Conservation (phyloP, 169 alveolate species). For the Plasmodium chabaudi region DNA sequence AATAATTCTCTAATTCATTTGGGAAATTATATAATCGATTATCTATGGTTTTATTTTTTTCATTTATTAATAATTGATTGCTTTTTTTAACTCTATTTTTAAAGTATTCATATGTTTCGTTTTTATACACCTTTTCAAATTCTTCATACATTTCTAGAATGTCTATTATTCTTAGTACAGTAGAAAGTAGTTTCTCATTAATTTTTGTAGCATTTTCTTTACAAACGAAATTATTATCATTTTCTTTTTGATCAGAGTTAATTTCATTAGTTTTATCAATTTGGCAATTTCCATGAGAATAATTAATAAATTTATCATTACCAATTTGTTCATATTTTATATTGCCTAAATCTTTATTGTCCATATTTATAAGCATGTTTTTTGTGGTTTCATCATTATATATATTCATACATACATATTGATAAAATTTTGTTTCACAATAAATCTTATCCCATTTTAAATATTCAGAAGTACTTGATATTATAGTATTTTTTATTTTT, state of each 20-base stretch:
- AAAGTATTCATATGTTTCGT: slow-evolving; percentile 40
- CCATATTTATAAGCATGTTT: background rate
- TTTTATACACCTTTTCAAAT: slow-evolving; percentile 36
- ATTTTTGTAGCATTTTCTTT: slow-evolving; percentile 5
- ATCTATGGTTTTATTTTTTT: background rate
- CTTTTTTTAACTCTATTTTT: slow-evolving; percentile 14
- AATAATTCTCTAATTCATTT: slow-evolving; percentile 33
- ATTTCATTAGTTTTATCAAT: background rate
- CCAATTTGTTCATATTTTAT: background rate
- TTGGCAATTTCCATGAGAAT: background rate
- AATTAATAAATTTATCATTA: background rate
- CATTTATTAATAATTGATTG: background rate
- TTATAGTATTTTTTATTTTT: slow-evolving; percentile 20
- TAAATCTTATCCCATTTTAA: slow-evolving; percentile 43
- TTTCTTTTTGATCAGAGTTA: background rate
- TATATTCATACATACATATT: slow-evolving; percentile 44
- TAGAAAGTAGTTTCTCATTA: slow-evolving; percentile 20
- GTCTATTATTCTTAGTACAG: slow-evolving; percentile 15
- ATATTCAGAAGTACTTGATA: slow-evolving; percentile 49
- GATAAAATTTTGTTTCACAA: slow-evolving; percentile 47
- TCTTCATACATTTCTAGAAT: slow-evolving; percentile 50
- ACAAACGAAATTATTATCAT: background rate
- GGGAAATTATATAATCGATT: slow-evolving; percentile 27
- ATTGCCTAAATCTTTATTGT: background rate
- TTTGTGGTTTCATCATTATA: slow-evolving; percentile 1